These are phyloP conservation scores for Claviceps humidiphila DNA, from an alignment of 2,329 filamentous ascomycete species.

Conservation along the genomic window DNA sequence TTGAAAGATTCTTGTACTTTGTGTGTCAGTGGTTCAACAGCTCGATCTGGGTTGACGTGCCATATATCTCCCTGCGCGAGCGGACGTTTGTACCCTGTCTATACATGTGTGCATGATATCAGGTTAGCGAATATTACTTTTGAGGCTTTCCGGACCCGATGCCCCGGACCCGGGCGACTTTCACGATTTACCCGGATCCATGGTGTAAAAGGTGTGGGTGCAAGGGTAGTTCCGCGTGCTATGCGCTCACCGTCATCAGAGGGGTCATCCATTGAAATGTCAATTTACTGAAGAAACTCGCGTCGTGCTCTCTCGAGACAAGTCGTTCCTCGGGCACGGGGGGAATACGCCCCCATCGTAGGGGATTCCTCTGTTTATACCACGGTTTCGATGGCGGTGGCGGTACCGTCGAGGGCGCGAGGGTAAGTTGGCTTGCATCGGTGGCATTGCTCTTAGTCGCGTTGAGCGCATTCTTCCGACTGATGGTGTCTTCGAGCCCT, in stretches of 20 bases:
- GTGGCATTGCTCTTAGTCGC: slow-evolving; percentile 39
- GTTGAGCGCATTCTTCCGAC: slow-evolving; percentile 7
- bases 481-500: slow-evolving; percentile 8
- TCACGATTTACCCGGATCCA: background rate
- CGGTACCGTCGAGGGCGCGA: slow-evolving; percentile 23
- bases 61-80: slow-evolving; percentile 80
- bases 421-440: slow-evolving; percentile 34
- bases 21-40: slow-evolving; percentile 54
- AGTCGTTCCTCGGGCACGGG: slow-evolving; percentile 39
- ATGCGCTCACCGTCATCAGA: slow-evolving; percentile 55
- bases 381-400: slow-evolving; percentile 34
- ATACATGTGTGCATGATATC: background rate
- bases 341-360: slow-evolving; percentile 45
- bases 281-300: slow-evolving; percentile 59
- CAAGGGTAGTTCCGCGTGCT: background rate
- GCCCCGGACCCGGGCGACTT: background rate
- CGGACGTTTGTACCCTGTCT: slow-evolving; percentile 74
- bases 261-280: slow-evolving; percentile 87
- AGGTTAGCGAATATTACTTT: background rate
- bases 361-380: slow-evolving; percentile 48
- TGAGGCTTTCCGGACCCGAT: too few relatives aligned
- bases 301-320: slow-evolving; percentile 56
- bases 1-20: slow-evolving; percentile 58
- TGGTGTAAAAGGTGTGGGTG: background rate
- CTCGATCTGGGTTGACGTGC: slow-evolving; percentile 69